Evolutionary conservation across 305 asterid genomes (phyloP), one percentile per base, ranked within the genome.

Genomic region (Fraxinus nigra): DNA sequence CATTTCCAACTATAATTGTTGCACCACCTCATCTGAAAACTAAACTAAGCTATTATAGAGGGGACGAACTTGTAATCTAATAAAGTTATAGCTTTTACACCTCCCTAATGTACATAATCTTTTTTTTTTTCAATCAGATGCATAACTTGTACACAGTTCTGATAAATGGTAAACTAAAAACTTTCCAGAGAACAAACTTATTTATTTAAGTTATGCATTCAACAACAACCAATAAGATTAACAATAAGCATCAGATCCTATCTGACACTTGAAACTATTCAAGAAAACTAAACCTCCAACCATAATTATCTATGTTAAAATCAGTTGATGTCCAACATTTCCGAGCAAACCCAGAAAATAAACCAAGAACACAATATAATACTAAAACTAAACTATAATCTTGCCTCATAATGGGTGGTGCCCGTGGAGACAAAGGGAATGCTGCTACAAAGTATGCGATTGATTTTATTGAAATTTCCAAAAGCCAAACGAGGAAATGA

Each of bases 361-460:
- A 75, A 61, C 20, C 35, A 75, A 16, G 7, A 59, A 20, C 4
- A 16, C 10, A 56, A 61, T 37, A 67, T 14, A 38, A 67, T 74
- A 9, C 65, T 24, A 43, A 69, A 16, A 69, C n/a, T 43, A 3
- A 43, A 16, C 22, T 11, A 24, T 26, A 69, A 48, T 56, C 33
- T 8, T 87, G 91, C 98, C 98, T 94, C 97, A 65, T 93, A 93
- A 43, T 89, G 90, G 77, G 96, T 94, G 51, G 95, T 88, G 28
- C 40, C 78, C 0, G 95, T 75, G 82, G 97, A 92, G 81, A 87
- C 87, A 76, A 85, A 81, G 14, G 94, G 93, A 77, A 73, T 80
- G 87, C 84, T 80, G 86, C 89, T 82, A 79, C 97, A 89, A 56
- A 83, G 61, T 10, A 77, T 73, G 83, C 82, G 86, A 43, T 78